Conservation (phyloP, 2,329 filamentous ascomycete genomes). For the Hypoxylon rubiginosum region DNA sequence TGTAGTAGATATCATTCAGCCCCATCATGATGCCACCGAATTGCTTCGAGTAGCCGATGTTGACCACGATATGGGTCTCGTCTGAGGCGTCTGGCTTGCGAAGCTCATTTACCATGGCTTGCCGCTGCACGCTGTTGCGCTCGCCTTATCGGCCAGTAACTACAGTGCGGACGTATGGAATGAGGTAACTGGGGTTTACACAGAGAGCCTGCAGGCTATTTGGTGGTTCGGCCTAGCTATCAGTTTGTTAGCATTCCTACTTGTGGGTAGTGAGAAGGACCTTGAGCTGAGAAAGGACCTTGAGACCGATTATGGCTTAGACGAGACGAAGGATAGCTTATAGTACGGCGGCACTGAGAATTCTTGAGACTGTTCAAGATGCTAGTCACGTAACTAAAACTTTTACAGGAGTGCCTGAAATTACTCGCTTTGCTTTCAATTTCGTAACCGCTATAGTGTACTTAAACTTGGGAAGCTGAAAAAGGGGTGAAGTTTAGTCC, state of each 20-base stretch:
- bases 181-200: background rate
- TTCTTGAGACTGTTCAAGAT: too few species aligned
- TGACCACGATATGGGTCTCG: slow-evolving; percentile 29
- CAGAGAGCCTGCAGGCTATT: background rate
- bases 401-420: too few species aligned
- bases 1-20: slow-evolving; percentile 29
- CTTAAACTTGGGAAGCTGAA: too few species aligned
- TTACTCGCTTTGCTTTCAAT: too few species aligned
- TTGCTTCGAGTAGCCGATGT: slow-evolving; percentile 14
- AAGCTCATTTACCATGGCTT: slow-evolving; percentile 13
- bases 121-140: slow-evolving; percentile 48
- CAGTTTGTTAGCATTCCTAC: background rate
- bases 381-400: too few species aligned
- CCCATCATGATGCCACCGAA: slow-evolving; percentile 13
- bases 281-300: background rate
- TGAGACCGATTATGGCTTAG: background rate
- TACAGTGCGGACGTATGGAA: background rate
- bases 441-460: too few species aligned
- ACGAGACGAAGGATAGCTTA: background rate
- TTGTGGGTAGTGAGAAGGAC: background rate
- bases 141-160: background rate
- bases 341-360: background rate
- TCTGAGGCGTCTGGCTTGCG: slow-evolving; percentile 5
- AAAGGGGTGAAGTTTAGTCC: too few species aligned
- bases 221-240: background rate